Percentiles rank a stretch among this genome's conserved stretches.
These are phyloP conservation scores for Erigeron canadensis DNA, from an alignment of 129 eudicot genomes.

Conservation along the genomic window DNA sequence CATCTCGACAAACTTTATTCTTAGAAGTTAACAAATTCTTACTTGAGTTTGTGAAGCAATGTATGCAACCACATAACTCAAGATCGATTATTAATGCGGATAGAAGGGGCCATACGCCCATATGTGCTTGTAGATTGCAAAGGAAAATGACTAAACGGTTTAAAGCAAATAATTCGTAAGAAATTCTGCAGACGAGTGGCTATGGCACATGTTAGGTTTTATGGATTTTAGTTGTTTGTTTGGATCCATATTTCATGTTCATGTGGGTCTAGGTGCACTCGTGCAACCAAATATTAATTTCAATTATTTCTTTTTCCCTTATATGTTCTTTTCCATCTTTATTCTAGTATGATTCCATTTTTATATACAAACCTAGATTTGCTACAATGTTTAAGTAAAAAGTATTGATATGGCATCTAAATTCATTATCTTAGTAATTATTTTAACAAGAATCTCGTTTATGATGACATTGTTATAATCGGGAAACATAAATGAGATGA, in stretches of 20 bases:
- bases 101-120: conserved; percentile 18
- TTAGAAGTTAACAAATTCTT: not conserved
- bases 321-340: not conserved
- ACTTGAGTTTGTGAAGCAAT: not conserved
- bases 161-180: conserved; percentile 26
- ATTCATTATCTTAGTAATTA: no score
- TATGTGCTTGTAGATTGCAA: no score
- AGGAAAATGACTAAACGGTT: conserved; percentile 31
- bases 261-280: conserved; percentile 36
- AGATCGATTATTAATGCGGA: not conserved
- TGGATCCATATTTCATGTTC: conserved; percentile 18
- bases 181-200: conserved; percentile 8
- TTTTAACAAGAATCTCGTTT: no score
- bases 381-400: not conserved
- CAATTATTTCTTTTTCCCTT: not conserved
- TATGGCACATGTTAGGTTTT: conserved; percentile 29
- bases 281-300: conserved; percentile 24
- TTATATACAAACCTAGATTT: no score
- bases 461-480: no score
- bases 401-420: no score
- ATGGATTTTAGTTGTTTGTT: conserved; percentile 37
- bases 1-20: not conserved
- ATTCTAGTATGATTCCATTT: not conserved
- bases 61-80: not conserved
- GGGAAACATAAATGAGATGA: no score